Conservation (phyloP, 148 eudicot genomes). For the Selenicereus undatus region DNA sequence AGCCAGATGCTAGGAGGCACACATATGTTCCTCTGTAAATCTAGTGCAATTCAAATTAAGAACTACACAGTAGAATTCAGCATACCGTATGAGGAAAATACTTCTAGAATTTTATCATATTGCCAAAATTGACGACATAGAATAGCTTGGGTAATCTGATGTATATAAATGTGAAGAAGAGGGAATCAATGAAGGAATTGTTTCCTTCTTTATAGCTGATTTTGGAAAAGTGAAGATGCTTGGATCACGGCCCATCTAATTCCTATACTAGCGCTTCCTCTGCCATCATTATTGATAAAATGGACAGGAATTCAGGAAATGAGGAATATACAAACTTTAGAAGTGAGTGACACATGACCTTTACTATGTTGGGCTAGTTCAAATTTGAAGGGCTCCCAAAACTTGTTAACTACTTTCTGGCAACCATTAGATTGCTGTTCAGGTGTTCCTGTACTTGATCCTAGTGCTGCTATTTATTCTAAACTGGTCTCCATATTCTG, state of each 20-base stretch:
- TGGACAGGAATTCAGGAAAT: background rate
- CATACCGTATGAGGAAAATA: background rate
- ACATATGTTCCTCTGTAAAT: too few species aligned
- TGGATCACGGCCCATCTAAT: background rate
- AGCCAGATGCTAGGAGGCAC: too few species aligned
- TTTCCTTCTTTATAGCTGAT: too few species aligned
- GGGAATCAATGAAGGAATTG: background rate
- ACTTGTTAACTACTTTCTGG: background rate
- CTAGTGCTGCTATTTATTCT: background rate
- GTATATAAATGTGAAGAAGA: background rate
- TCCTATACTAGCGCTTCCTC: background rate
- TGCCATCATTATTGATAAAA: background rate
- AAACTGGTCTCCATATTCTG: background rate
- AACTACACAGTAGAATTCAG: too few species aligned
- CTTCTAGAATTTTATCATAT: background rate
- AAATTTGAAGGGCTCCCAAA: background rate
- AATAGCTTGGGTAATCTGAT: background rate
- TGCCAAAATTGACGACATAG: background rate
- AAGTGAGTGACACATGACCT: background rate
- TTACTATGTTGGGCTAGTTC: background rate
- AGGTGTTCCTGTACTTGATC: background rate
- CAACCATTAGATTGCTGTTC: background rate
- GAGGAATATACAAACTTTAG: background rate
- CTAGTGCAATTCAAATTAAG: too few species aligned
- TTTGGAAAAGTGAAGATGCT: too few species aligned